Percentiles rank a stretch among this genome's conserved stretches.
Conservation (phyloP, 2,329 filamentous ascomycete species). For the Apiospora marii region DNA sequence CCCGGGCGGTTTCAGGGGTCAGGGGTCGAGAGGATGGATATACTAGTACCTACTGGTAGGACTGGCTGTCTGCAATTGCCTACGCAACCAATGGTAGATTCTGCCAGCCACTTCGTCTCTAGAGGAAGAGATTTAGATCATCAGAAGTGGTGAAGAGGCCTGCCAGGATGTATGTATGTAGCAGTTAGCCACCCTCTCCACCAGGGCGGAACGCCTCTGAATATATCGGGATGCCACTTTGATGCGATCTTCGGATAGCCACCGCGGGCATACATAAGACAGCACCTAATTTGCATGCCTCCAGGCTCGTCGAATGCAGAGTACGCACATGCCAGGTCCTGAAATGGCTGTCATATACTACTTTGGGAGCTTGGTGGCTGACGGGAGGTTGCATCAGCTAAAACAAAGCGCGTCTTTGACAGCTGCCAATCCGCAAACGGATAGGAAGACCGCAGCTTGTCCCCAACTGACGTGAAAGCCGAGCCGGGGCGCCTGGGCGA, state of each 20-base stretch:
- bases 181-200: background rate
- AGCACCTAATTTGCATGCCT: background rate
- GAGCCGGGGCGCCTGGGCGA: background rate
- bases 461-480: slow-evolving; percentile 1
- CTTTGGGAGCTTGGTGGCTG: slow-evolving; percentile 3
- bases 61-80: background rate
- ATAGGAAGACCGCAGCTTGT: slow-evolving; percentile 6
- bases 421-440: slow-evolving; percentile 14
- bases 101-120: background rate
- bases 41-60: background rate
- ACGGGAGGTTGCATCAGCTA: slow-evolving; percentile 21
- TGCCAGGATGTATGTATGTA: background rate
- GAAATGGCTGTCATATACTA: background rate
- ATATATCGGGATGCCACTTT: background rate
- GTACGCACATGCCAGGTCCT: background rate
- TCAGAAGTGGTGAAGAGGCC: background rate
- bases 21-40: background rate
- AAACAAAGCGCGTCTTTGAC: slow-evolving; percentile 18
- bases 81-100: background rate
- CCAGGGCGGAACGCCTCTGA: background rate
- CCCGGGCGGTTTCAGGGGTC: background rate
- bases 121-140: background rate
- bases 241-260: slow-evolving; percentile 15
- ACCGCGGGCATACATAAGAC: background rate
- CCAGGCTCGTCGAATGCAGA: background rate